Conservation (phyloP, 2,329 filamentous ascomycete species). For the Trichoderma oligosporum region DNA sequence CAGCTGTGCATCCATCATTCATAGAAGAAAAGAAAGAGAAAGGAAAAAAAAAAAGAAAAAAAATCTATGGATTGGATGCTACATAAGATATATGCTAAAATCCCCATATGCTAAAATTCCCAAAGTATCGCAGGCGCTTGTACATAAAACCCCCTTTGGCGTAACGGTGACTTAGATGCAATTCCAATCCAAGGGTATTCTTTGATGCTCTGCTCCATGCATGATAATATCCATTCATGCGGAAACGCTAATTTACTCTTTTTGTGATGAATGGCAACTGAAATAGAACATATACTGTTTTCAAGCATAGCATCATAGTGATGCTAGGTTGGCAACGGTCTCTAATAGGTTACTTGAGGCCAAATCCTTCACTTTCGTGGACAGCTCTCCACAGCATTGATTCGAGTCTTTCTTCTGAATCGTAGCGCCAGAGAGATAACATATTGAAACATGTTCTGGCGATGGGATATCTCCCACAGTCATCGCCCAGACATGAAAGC, state of each 20-base stretch:
- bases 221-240: background rate
- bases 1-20: constrained; percentile 16
- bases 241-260: background rate
- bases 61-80: constrained; percentile 3
- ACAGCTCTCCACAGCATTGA: constrained; percentile 78
- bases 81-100: constrained; percentile 15
- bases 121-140: background rate
- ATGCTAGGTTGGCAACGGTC: background rate
- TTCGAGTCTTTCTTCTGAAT: constrained; percentile 62
- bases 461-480: constrained; percentile 71
- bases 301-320: background rate
- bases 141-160: background rate
- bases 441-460: constrained; percentile 91
- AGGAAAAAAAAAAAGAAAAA: background rate
- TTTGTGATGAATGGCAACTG: background rate
- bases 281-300: background rate
- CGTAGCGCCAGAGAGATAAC: constrained; percentile 71
- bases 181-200: constrained; percentile 1
- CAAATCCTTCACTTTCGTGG: constrained; percentile 88
- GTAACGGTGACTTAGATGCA: background rate
- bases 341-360: constrained; percentile 61
- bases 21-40: background rate
- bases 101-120: constrained; percentile 8
- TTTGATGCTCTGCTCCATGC: background rate
- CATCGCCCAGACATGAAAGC: constrained; percentile 70